Percentiles rank a stretch among this genome's conserved stretches.
Evolutionary conservation across 176 grass and related monocot species (phyloP).

Genomic region (Tuctoria greenei): DNA sequence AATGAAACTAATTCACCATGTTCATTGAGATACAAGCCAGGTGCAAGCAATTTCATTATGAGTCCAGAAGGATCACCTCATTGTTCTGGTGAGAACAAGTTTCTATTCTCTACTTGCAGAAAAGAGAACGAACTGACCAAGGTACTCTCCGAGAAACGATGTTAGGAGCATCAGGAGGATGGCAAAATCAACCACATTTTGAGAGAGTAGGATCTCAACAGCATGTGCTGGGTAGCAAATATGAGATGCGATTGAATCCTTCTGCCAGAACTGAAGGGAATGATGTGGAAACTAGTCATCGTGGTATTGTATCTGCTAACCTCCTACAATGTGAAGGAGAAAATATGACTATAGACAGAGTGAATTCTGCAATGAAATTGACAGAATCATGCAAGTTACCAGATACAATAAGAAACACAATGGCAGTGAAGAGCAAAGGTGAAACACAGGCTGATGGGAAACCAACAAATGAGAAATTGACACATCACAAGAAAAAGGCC

Average conservation of each 20-base stretch:
- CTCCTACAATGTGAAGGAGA: constrained; percentile 13
- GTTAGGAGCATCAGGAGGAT: constrained; percentile 18
- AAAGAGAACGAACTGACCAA: constrained; percentile 28
- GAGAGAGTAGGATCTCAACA: constrained; percentile 1
- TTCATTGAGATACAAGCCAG: constrained; percentile 31
- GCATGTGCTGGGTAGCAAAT: constrained; percentile 25
- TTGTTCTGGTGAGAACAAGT: constrained; percentile 16
- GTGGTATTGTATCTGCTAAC: constrained; percentile 9
- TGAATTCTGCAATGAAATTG: constrained; percentile 39
- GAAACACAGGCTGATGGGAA: constrained; percentile 27
- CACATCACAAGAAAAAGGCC: constrained; percentile 39
- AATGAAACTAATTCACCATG: constrained; percentile 41
- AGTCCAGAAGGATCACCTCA: constrained; percentile 29
- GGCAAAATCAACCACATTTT: constrained; percentile 13
- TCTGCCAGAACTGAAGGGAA: constrained; percentile 12
- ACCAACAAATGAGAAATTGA: constrained; percentile 36
- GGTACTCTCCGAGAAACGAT: constrained; percentile 21
- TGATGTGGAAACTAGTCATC: constrained; percentile 6
- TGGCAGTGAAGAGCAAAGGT: constrained; percentile 35
- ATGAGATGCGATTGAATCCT: constrained; percentile 24
- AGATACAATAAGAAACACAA: constrained; percentile 2
- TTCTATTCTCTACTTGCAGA: constrained; percentile 28
- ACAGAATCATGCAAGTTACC: constrained; percentile 31
- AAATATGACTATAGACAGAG: constrained; percentile 19
- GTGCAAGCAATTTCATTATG: constrained; percentile 7